These are phyloP conservation scores for Microstegium vimineum DNA, from an alignment of 176 grass and related monocot species.

Conservation along the genomic window DNA sequence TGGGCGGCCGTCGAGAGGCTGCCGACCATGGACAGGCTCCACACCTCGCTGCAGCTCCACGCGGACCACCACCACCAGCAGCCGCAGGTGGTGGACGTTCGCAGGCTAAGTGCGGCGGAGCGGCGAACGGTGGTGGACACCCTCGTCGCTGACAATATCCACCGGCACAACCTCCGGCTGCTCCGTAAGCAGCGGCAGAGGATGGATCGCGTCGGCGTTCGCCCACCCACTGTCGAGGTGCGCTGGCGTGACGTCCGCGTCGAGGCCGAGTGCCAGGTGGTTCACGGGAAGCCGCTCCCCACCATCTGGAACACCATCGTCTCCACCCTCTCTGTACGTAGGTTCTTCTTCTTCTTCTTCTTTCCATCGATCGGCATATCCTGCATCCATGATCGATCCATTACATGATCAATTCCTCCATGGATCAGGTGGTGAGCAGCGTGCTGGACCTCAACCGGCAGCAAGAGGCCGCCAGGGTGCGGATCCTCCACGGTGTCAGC, in stretches of 20 bases:
- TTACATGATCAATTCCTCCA: too few relatives aligned
- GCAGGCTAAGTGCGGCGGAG: slow-evolving; percentile 36
- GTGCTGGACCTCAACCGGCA: background rate
- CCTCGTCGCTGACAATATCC: slow-evolving; percentile 57
- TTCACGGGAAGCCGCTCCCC: slow-evolving; percentile 51
- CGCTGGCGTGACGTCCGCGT: slow-evolving; percentile 42
- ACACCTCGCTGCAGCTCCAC: slow-evolving; percentile 32
- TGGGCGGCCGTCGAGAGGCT: slow-evolving; percentile 73
- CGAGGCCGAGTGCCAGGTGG: slow-evolving; percentile 52
- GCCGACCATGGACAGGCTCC: slow-evolving; percentile 38
- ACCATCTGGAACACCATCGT: slow-evolving; percentile 53
- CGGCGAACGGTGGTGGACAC: slow-evolving; percentile 46
- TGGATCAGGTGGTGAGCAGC: too few relatives aligned
- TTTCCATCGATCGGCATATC: fast-evolving
- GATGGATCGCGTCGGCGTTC: slow-evolving; percentile 63
- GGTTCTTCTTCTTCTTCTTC: too few relatives aligned
- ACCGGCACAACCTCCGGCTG: slow-evolving; percentile 54
- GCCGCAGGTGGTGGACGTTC: slow-evolving; percentile 43
- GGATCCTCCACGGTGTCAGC: slow-evolving; percentile 38
- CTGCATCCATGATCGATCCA: too few relatives aligned
- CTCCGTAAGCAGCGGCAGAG: slow-evolving; percentile 65
- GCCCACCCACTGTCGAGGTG: slow-evolving; percentile 57
- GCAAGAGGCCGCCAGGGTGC: slow-evolving; percentile 37
- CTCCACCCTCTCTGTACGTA: slow-evolving; percentile 16
- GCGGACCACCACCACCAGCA: too few relatives aligned